A percentile compares a stretch with the other conserved stretches of the same genome.
Evolutionary conservation across 495 filamentous ascomycete genomes (phyloP).

Genomic region (Cercophora newfieldiana): DNA sequence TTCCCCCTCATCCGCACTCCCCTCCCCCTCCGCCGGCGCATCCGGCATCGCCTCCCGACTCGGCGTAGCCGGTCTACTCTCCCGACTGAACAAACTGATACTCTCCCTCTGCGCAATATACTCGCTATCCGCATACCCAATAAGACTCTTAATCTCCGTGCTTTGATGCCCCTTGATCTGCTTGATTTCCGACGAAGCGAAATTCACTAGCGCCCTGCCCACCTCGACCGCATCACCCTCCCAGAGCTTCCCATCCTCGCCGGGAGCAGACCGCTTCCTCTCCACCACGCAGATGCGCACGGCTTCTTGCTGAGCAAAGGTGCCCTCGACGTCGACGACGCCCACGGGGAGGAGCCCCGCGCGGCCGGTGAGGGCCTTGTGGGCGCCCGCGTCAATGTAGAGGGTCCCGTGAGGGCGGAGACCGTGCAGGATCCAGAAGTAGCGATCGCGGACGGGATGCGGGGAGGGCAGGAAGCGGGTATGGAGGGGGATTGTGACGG

Average conservation of each 20-base stretch:
- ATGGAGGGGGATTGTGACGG: slow-evolving; percentile 66
- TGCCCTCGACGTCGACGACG: slow-evolving; percentile 83
- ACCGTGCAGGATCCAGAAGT: slow-evolving; percentile 96
- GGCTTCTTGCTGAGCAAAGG: slow-evolving; percentile 88
- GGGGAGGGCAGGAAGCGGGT: slow-evolving; percentile 90
- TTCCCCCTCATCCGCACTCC: slow-evolving; percentile 32
- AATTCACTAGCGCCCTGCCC: slow-evolving; percentile 90
- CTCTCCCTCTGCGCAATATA: slow-evolving; percentile 91
- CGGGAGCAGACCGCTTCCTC: slow-evolving; percentile 23
- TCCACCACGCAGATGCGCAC: slow-evolving; percentile 81
- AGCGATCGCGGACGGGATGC: slow-evolving; percentile 83
- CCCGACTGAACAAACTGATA: slow-evolving; percentile 66
- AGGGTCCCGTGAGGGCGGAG: slow-evolving; percentile 88
- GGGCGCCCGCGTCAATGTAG: slow-evolving; percentile 87
- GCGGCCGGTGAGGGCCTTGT: slow-evolving; percentile 73
- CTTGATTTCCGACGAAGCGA: slow-evolving; percentile 77
- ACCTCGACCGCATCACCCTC: slow-evolving; percentile 69
- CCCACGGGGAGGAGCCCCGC: slow-evolving; percentile 90
- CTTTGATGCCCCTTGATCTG: slow-evolving; percentile 84
- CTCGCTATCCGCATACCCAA: slow-evolving; percentile 93
- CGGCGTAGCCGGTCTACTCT: slow-evolving; percentile 45
- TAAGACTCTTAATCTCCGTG: slow-evolving; percentile 68
- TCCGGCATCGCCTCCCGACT: slow-evolving; percentile 28
- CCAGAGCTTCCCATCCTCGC: slow-evolving; percentile 39
- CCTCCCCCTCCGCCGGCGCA: slow-evolving; percentile 21